Conservation (phyloP, 352 stramenopile species). For the Peronospora belbahrii region DNA sequence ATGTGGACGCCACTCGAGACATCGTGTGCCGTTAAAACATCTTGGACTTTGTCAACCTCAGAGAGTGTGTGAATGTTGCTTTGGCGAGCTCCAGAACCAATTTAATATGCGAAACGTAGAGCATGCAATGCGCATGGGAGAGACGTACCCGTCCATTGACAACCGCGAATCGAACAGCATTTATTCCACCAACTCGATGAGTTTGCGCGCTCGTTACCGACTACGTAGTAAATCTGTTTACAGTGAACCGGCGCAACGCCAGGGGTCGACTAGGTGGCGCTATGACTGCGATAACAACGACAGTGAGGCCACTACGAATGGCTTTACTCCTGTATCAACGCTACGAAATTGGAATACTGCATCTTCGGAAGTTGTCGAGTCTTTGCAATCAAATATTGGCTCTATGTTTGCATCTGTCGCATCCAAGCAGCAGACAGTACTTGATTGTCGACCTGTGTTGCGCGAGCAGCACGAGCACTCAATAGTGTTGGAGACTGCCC, state of each 20-base stretch:
- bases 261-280: conserved; percentile 6
- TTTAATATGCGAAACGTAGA: conserved; percentile 30
- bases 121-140: conserved; percentile 20
- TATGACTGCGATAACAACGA: conserved; percentile 16
- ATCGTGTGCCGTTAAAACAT: conserved; percentile 53
- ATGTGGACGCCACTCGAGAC: conserved; percentile 58
- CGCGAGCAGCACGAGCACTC: conserved; percentile 7
- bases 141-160: conserved; percentile 19
- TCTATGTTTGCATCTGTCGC: conserved; percentile 26
- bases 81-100: conserved; percentile 47
- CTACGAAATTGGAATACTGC: conserved; percentile 19
- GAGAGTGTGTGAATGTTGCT: conserved; percentile 58
- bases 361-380: conserved; percentile 12
- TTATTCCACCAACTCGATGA: conserved; percentile 11
- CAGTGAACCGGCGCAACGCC: conserved; percentile 20
- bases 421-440: conserved; percentile 18
- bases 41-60: conserved; percentile 47
- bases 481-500: conserved; percentile 8
- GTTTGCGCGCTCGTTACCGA: conserved; percentile 10
- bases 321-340: conserved; percentile 12
- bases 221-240: conserved; percentile 27
- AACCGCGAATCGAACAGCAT: conserved; percentile 10
- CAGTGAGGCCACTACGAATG: conserved; percentile 11
- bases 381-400: conserved; percentile 19
- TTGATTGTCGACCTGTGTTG: conserved; percentile 19